Evolutionary conservation across 306 rosid genomes (phyloP), one percentile per base, ranked within the genome.

Genomic region (Argentina anserina): DNA sequence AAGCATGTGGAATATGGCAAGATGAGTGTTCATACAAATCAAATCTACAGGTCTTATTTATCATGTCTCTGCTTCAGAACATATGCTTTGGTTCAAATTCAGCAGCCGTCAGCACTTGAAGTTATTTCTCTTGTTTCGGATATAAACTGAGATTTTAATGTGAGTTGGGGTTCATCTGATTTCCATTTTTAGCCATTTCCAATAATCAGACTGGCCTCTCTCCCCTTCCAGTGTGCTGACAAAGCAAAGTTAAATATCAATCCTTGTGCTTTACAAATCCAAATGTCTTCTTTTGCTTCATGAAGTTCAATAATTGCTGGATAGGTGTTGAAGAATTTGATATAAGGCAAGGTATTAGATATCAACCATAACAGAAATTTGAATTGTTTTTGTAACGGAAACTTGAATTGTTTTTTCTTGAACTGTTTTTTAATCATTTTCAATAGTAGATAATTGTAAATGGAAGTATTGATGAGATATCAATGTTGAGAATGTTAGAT

Each of bases 1-100:
- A 39, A 53, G 23, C 75, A 53, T 37, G 65, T 53, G 50, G 17
- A 23, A 26, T 25, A 52, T 37, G 53, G 21, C 63, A 70, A 36
- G 47, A 52, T 14, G 36, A 70, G 23, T 34, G 10, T 36, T 60
- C 17, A 47, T 46, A 60, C 9, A 28, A 25, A 73, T 75, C 39
- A 39, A 41, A 28, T 67, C 31, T 46, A 45, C 60, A 42, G 72
- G 53, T 42, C 43, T 64, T 43, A 34, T 52, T 25, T 7, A 70
- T 55, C 63, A 37, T 63, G 71, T 63, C 52, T 70, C 34, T 66
- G 67, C 43, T 70, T 67, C 72, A 69, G 55, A 70, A 46, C 17
- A 45, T 52, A 41, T 75, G 13, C 25, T 18, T 40, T 63, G 66
- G 58, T 63, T 79, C 62, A 61, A 36, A 15, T 72, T 53, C 37